These are phyloP conservation scores for Syncephalis plumigaleata DNA, from an alignment of 371 early-diverging fungal genomes.

Conservation along the genomic window DNA sequence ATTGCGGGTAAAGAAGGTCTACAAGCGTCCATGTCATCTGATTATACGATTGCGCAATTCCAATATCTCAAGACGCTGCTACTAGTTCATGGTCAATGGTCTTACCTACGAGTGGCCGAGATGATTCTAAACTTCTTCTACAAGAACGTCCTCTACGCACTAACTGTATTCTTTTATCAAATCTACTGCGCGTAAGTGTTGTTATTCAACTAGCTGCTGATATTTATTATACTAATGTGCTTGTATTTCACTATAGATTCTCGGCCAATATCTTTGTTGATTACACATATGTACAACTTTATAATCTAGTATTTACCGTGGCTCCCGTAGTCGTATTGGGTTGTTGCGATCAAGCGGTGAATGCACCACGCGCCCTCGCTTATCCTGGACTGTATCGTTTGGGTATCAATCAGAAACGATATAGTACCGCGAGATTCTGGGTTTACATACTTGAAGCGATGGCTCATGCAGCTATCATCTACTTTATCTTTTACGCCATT, in stretches of 20 bases:
- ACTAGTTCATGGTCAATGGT: conserved; percentile 77
- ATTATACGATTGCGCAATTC: conserved; percentile 85
- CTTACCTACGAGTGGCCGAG: conserved; percentile 74
- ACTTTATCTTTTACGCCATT: conserved; percentile 34
- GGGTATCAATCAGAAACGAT: conserved; percentile 37
- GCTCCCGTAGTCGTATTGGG: conserved; percentile 49
- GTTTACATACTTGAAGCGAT: conserved; percentile 45
- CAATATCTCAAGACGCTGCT: conserved; percentile 64
- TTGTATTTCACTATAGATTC: conserved; percentile 17
- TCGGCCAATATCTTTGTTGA: conserved; percentile 78
- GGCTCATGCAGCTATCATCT: conserved; percentile 49
- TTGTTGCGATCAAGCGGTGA: conserved; percentile 35
- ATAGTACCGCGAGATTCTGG: conserved; percentile 36
- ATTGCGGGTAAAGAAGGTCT: conserved; percentile 86
- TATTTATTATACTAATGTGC: not conserved
- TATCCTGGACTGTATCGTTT: conserved; percentile 45
- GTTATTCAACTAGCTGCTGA: not conserved
- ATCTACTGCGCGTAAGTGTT: conserved; percentile 49
- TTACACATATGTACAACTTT: conserved; percentile 63
- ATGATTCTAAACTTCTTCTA: conserved; percentile 84
- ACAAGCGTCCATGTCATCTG: conserved; percentile 80
- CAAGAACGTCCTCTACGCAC: conserved; percentile 83
- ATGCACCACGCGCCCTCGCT: conserved; percentile 26
- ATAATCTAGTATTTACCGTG: conserved; percentile 62
- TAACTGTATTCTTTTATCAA: conserved; percentile 67